Base-by-base conservation (phyloP, 257 asterid genomes). In the Fraxinus excelsior region DNA sequence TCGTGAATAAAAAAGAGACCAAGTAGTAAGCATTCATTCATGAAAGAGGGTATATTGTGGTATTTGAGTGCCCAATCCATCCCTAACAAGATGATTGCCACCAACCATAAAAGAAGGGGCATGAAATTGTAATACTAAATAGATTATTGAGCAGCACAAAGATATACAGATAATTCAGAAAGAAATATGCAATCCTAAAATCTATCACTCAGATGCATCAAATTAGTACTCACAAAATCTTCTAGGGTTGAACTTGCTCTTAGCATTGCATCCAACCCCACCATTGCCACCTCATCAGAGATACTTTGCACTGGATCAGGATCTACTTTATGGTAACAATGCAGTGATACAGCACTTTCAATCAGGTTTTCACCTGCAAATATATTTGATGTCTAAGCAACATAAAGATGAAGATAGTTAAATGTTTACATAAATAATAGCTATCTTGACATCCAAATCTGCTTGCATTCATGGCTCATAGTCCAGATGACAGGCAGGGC, bases 161-260 rank as follows among this genome's bases (percentile, higher is more conserved):
- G 72, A 64, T 16, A 60, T 53, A 70, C n/a, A 65, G 56, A 70
- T 46, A 29, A 16, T 35, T 37, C 34, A 25, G 37, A 51, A 6
- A 67, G 68, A 74, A 25, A 49, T 18, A 42, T 42, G 66, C 46
- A 53, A 21, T 44, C 66, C 19, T 16, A 49, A 69, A 29, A 25
- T 72, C 62, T 78, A 28, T 46, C 68, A 70, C 70, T 68, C 13
- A 21, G 25, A 76, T 19, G 73, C 74, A 79, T 65, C 12, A 51
- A 34, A 70, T 23, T 28, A 67, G 12, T 66, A 75, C 99, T 96
- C 84, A 96, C 99, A 85, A 96, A 96, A 87, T 96, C 98, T 88
- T 96, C 98, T 60, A 96, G 85, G 14, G 98, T 91, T 78, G 98
- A 96, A 85, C 87, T 91, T 72, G 99, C 95, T 34, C 94, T 91